Evolutionary conservation across 345 rosid genomes (phyloP), one percentile per base, ranked within the genome.

Genomic region (Populus tremula): DNA sequence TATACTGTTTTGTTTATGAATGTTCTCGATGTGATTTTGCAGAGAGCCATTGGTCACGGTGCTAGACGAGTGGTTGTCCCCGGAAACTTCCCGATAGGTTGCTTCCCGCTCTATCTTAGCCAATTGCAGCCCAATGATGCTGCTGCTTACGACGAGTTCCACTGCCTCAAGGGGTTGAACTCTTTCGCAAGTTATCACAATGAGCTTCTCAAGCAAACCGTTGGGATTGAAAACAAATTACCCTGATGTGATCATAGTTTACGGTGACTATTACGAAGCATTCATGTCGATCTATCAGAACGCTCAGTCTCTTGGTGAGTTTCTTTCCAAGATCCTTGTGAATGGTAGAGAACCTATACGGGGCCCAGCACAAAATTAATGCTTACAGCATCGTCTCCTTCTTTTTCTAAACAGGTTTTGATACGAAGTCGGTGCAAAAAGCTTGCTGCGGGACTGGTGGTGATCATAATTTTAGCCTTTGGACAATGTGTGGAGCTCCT

Each of bases 401-500:
- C 11, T 39, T 39, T 39, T 39, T 39, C 43, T 39, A 39, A 39
- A 39, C 0, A 45, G 49, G 49, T 45, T 45, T 45, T 45, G 49
- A 45, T 45, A 45, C 49, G 49, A 45, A 12, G 16, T 45, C 49
- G 49, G 12, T 45, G 4, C 49, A 45, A 13, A 45, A 45, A 45
- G 14, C 49, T 45, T 45, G 49, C 13, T 45, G 49, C 9, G 49
- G 49, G 49, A 45, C 16, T 45, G 49, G 49, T 45, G 49, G 16
- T 11, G 17, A 13, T 45, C 14, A 45, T 13, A 45, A 45, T 45
- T 45, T 45, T 45, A 45, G 17, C 16, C 49, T 45, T 4, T 0
- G 0, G 13, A 45, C 1, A 45, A 45, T 45, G 45, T 84, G 88
- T 31, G 85, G 87, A 43, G 61, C 71, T 20, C 45, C 67, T 0